Conservation (phyloP, 1,139 yeast genomes). For the Groenewaldozyma auringiensis region DNA sequence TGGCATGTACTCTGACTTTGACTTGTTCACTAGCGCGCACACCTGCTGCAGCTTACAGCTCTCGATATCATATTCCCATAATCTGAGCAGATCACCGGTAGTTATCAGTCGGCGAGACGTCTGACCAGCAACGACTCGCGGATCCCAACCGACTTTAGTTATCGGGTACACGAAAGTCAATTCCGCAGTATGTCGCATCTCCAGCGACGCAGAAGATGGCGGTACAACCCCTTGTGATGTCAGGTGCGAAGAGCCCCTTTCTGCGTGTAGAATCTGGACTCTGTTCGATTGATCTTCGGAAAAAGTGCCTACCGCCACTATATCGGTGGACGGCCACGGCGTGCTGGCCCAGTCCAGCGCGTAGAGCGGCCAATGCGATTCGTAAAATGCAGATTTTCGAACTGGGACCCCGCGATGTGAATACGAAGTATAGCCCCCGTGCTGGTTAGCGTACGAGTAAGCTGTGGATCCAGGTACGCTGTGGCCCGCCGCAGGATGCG, state of each 20-base stretch:
- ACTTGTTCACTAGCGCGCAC: conserved; percentile 36
- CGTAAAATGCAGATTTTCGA: conserved; percentile 47
- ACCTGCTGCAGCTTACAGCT: conserved; percentile 35
- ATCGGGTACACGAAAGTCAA: conserved; percentile 54
- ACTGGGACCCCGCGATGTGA: conserved; percentile 3
- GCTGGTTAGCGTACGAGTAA: not conserved
- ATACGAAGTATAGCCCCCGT: not conserved
- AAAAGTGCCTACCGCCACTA: conserved; percentile 59
- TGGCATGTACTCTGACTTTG: conserved; percentile 39
- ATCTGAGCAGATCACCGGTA: conserved; percentile 61
- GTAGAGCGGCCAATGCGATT: conserved; percentile 55
- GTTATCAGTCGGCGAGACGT: conserved; percentile 44
- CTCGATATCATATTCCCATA: conserved; percentile 47
- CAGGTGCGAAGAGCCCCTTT: conserved; percentile 15
- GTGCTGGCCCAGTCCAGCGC: conserved; percentile 58
- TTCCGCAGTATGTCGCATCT: conserved; percentile 39
- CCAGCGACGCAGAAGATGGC: conserved; percentile 12
- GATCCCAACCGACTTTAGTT: conserved; percentile 70
- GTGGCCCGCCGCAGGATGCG: not conserved
- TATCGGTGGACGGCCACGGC: conserved; percentile 37
- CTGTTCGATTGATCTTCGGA: conserved; percentile 62
- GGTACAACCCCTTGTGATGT: conserved; percentile 1
- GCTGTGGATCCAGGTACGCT: not conserved
- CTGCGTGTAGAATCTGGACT: conserved; percentile 25
- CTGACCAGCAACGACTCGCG: conserved; percentile 25